A percentile compares a stretch with the other conserved stretches of the same genome.
Conservation (phyloP, 805 yeast genomes). For the Kockiozyma suomiensis region DNA sequence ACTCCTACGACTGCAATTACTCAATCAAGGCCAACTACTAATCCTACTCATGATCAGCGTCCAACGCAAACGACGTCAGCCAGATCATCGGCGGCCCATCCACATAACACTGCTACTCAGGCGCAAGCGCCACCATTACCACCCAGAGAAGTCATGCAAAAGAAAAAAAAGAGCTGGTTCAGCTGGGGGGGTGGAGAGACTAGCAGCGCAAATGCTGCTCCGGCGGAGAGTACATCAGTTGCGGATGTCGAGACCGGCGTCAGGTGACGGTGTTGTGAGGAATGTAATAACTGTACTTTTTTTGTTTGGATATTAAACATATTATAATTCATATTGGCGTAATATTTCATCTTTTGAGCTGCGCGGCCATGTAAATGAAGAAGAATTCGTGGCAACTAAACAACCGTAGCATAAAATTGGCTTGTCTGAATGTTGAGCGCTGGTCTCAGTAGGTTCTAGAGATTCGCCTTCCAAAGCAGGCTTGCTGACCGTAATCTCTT, state of each 20-base stretch:
- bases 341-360: conserved; percentile 46
- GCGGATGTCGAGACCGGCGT: conserved; percentile 1
- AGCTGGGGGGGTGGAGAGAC: background rate
- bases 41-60: background rate
- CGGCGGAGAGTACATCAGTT: background rate
- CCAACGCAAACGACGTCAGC: background rate
- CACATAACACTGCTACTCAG: background rate
- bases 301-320: background rate
- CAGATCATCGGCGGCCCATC: background rate
- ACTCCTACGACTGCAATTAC: background rate
- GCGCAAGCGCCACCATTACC: background rate
- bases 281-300: background rate
- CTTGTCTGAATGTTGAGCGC: background rate
- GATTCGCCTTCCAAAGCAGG: conserved; percentile 43
- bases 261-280: background rate
- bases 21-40: background rate
- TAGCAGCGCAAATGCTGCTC: background rate
- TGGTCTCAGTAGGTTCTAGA: background rate
- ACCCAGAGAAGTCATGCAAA: background rate
- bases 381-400: conserved; percentile 25
- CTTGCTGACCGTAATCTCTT: conserved; percentile 63
- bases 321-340: conserved; percentile 49
- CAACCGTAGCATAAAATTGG: conserved; percentile 29
- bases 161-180: conserved; percentile 6
- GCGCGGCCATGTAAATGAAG: conserved; percentile 45